Percentiles rank a stretch among this genome's conserved stretches.
These are phyloP conservation scores for Barnettozyma siamensis DNA, from an alignment of 805 yeast species.

Conservation along the genomic window DNA sequence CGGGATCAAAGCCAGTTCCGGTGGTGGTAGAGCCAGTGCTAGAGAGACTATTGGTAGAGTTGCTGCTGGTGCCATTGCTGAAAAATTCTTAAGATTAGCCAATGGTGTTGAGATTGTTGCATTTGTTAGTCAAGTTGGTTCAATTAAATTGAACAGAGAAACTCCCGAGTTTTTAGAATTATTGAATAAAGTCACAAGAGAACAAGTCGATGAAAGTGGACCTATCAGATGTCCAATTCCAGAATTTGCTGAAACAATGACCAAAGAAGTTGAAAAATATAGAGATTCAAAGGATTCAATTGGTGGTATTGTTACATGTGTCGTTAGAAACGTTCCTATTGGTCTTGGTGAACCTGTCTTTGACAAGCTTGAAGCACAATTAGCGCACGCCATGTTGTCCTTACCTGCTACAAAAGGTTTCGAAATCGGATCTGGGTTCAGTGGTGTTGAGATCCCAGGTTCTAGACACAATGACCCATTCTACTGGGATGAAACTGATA, in stretches of 20 bases:
- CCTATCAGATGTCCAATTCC: slow-evolving; percentile 93
- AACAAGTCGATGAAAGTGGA: slow-evolving; percentile 77
- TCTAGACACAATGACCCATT: slow-evolving; percentile 93
- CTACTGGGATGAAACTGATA: slow-evolving; percentile 49
- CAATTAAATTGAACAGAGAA: slow-evolving; percentile 68
- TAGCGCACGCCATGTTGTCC: slow-evolving; percentile 97
- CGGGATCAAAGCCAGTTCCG: slow-evolving; percentile 89
- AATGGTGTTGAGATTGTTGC: slow-evolving; percentile 92
- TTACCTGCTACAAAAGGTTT: slow-evolving; percentile 98
- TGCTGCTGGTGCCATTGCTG: slow-evolving; percentile 98
- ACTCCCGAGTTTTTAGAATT: slow-evolving; percentile 62
- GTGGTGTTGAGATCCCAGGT: slow-evolving; percentile 86
- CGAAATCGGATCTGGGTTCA: slow-evolving; percentile 95
- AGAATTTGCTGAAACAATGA: slow-evolving; percentile 68
- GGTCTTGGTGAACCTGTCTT: slow-evolving; percentile 99
- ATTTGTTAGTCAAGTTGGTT: slow-evolving; percentile 91
- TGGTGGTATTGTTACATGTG: slow-evolving; percentile 98
- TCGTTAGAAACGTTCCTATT: slow-evolving; percentile 84
- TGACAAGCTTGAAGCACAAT: slow-evolving; percentile 89
- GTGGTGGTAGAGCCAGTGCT: slow-evolving; percentile 97
- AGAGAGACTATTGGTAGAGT: slow-evolving; percentile 98
- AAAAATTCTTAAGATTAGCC: slow-evolving; percentile 72
- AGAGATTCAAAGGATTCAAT: slow-evolving; percentile 87
- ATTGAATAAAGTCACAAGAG: slow-evolving; percentile 76
- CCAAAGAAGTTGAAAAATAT: slow-evolving; percentile 77